Evolutionary conservation across 306 rosid genomes (phyloP), one percentile per base, ranked within the genome.

Genomic region (Alnus glutinosa): DNA sequence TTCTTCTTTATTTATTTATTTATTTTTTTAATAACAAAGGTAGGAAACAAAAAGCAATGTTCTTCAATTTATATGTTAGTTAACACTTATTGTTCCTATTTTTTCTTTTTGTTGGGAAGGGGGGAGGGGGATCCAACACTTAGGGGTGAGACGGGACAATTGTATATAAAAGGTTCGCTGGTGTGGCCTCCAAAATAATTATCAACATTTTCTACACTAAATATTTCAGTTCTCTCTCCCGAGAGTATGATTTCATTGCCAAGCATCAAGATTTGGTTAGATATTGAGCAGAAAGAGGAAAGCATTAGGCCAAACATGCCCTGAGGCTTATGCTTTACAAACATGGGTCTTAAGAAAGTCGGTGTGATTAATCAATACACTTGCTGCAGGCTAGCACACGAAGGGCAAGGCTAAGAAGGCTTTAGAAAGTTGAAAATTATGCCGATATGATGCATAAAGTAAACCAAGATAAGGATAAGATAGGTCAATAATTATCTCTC

Each of bases 31-130:
- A 34, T 34, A 34, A 34, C 37, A 59, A 71, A 11, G 54, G 51
- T 50, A 74, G 59, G 37, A 61, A 80, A 63, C 61, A 34, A 36
- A 10, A 10, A n/a, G 34, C 61, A 71, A 46, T 51, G 44, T 69
- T 36, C 2, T 3, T 48, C 37, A 34, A 34, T 34, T 34, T 34
- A 34, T 34, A 34, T 34, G 37, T 34, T 34, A 34, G 2, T 34
- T 34, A 23, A 23, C 2, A 34, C 37, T 34, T 34, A 34, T 34
- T 34, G 37, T 34, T 34, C 37, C 37, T 34, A 1, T 34, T 34
- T 34, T 23, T 23, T 23, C 28, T 23, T 23, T 23, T 23, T 23
- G 28, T 23, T 23, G 28, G 28, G 0, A 23, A 23, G 28, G 28
- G 28, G 37, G 37, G 1, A 7, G 46, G 46, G 5, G 46, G 46